Evolutionary conservation across 208 protist species (phyloP), one percentile per base, ranked within the genome.

Genomic region (Wallacemonas sp.): DNA sequence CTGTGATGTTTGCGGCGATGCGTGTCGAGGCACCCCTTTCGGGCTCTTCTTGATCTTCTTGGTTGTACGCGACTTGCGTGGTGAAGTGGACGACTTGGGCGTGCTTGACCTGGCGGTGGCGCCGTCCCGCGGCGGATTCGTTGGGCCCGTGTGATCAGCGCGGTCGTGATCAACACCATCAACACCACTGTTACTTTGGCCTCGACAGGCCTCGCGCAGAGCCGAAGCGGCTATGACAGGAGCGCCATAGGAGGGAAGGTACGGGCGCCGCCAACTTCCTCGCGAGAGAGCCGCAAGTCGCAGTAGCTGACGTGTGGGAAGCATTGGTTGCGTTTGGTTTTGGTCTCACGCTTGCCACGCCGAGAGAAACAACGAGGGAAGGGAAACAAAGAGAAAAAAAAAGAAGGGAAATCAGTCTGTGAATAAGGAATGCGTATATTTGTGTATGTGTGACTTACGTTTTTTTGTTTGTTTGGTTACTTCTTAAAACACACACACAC

Each of bases 371-470:
- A 44, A 48, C 8, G 55, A 48, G 38, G 52, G 56, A 67, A 67
- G 55, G 21, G 55, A 47, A 48, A 63, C 19, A 70, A 52, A 16
- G 61, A 58, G 46, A 47, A 61, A 34, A 43, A 62, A 26, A 54
- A 68, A 63, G 32, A 52, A 12, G 5, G n/a, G n/a, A n/a, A n/a
- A n/a, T n/a, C n/a, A n/a, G n/a, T n/a, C n/a, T n/a, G n/a, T n/a
- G n/a, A n/a, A n/a, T n/a, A n/a, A n/a, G n/a, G n/a, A n/a, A n/a
- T n/a, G n/a, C n/a, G n/a, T n/a, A n/a, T n/a, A n/a, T n/a, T n/a
- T n/a, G n/a, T n/a, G n/a, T n/a, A n/a, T n/a, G n/a, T n/a, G n/a
- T n/a, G n/a, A n/a, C n/a, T n/a, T n/a, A n/a, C n/a, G n/a, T n/a
- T n/a, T n/a, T n/a, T n/a, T n/a, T n/a, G n/a, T n/a, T n/a, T n/a